These are phyloP conservation scores for Penicillium simplicissimum DNA, from an alignment of 495 filamentous ascomycete genomes.

Conservation along the genomic window DNA sequence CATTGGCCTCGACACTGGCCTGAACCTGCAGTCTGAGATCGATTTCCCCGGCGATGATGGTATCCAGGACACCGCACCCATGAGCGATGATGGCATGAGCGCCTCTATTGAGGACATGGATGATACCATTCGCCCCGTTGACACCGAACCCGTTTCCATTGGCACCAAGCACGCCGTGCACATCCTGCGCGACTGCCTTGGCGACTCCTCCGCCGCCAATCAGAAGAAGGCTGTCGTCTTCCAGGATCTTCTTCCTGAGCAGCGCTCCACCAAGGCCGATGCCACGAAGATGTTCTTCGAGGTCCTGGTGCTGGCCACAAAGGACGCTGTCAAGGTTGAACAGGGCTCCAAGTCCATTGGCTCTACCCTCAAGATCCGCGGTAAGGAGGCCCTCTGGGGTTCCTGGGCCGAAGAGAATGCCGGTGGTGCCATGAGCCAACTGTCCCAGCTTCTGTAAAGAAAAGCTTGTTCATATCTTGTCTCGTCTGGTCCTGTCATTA, in stretches of 20 bases:
- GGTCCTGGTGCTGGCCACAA: slow-evolving; percentile 90
- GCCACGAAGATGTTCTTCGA: slow-evolving; percentile 99
- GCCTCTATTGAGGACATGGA: slow-evolving; percentile 62
- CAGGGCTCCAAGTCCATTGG: slow-evolving; percentile 75
- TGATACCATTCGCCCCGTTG: slow-evolving; percentile 76
- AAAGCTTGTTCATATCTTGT: background rate
- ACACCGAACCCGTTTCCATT: slow-evolving; percentile 79
- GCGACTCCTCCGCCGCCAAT: slow-evolving; percentile 56
- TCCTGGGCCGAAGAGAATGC: slow-evolving; percentile 89
- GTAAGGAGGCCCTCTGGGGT: slow-evolving; percentile 92
- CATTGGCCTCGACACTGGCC: slow-evolving; percentile 54
- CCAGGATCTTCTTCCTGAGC: slow-evolving; percentile 86
- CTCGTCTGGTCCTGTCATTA: slow-evolving; percentile 8
- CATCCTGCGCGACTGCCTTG: slow-evolving; percentile 85
- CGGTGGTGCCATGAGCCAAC: slow-evolving; percentile 49
- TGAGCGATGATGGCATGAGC: slow-evolving; percentile 53
- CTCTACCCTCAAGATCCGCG: slow-evolving; percentile 73
- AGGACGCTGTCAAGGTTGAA: slow-evolving; percentile 97
- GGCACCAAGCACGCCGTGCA: slow-evolving; percentile 96
- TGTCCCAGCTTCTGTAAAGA: slow-evolving; percentile 31
- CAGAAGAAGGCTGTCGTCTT: slow-evolving; percentile 83
- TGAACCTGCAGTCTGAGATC: slow-evolving; percentile 49
- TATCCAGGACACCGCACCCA: slow-evolving; percentile 34
- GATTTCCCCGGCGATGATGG: slow-evolving; percentile 68
- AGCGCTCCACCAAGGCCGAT: slow-evolving; percentile 74